Conservation (phyloP, 176 grass and related monocot genomes). For the Canna indica region DNA sequence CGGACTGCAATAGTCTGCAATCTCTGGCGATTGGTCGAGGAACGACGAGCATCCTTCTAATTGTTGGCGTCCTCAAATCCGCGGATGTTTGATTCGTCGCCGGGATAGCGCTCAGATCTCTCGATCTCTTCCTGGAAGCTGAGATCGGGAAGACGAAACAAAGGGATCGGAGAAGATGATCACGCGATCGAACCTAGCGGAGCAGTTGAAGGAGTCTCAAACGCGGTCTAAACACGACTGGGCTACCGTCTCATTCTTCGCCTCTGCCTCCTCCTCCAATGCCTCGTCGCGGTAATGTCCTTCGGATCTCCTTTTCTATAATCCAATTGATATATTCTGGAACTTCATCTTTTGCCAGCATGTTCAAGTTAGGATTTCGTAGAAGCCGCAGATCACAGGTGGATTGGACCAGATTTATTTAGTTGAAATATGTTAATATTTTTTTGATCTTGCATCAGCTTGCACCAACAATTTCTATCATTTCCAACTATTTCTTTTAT, state of each 20-base stretch:
- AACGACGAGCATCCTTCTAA: background rate
- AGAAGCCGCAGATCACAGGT: background rate
- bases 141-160: background rate
- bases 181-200: conserved; percentile 33
- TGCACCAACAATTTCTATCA: background rate
- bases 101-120: background rate
- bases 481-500: no score
- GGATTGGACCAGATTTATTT: background rate
- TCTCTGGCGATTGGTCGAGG: background rate
- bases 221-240: conserved; percentile 7
- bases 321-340: no score
- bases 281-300: conserved; percentile 20
- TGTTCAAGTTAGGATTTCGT: background rate
- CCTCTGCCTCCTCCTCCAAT: conserved; percentile 10
- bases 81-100: background rate
- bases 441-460: background rate
- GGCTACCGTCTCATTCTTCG: conserved; percentile 17
- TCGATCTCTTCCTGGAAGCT: background rate
- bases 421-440: background rate
- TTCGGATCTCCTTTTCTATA: background rate
- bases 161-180: conserved; percentile 7
- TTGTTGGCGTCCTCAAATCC: background rate
- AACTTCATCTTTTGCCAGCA: no score
- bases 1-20: background rate
- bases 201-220: conserved; percentile 37